phyloP scores from a whole-genome alignment of 2,329 filamentous ascomycete genomes.

The Aspergillus hiratsukae region DNA sequence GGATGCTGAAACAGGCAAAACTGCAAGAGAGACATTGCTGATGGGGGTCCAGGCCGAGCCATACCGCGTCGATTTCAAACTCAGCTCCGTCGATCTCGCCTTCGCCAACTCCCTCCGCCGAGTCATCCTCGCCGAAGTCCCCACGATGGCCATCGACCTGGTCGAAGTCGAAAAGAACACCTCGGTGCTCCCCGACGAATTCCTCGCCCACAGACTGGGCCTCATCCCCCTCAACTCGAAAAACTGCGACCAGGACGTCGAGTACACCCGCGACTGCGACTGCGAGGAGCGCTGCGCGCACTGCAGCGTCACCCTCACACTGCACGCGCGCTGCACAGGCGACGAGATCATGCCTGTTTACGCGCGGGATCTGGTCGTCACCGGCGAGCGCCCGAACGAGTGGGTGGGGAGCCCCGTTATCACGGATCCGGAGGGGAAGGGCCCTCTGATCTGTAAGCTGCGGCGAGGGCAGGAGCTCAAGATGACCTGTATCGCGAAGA shows the following conservation, averaged over 20 bases:
- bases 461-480: slow-evolving; percentile 84
- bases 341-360: slow-evolving; percentile 93
- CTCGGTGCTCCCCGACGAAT: slow-evolving; percentile 94
- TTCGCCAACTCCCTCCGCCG: slow-evolving; percentile 92
- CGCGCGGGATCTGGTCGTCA: slow-evolving; percentile 77
- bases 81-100: slow-evolving; percentile 81
- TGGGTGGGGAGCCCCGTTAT: slow-evolving; percentile 77
- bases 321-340: slow-evolving; percentile 79
- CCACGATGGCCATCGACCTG: slow-evolving; percentile 89
- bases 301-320: slow-evolving; percentile 77
- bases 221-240: slow-evolving; percentile 83
- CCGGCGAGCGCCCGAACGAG: slow-evolving; percentile 65
- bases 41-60: slow-evolving; percentile 60
- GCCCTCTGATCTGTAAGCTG: slow-evolving; percentile 84
- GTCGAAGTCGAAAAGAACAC: slow-evolving; percentile 92
- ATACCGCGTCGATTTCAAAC: slow-evolving; percentile 83
- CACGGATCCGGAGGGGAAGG: slow-evolving; percentile 73
- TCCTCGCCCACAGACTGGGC: slow-evolving; percentile 86
- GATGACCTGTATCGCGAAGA: slow-evolving; percentile 90
- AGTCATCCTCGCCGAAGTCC: slow-evolving; percentile 87
- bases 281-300: slow-evolving; percentile 93
- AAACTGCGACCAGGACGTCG: slow-evolving; percentile 71
- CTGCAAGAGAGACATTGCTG: not conserved
- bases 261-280: slow-evolving; percentile 90
- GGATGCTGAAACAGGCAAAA: not conserved